A percentile compares a stretch with the other conserved stretches of the same genome.
phyloP scores from a whole-genome alignment of 2,329 filamentous ascomycete genomes.

The Rachicladosporium sp. region DNA sequence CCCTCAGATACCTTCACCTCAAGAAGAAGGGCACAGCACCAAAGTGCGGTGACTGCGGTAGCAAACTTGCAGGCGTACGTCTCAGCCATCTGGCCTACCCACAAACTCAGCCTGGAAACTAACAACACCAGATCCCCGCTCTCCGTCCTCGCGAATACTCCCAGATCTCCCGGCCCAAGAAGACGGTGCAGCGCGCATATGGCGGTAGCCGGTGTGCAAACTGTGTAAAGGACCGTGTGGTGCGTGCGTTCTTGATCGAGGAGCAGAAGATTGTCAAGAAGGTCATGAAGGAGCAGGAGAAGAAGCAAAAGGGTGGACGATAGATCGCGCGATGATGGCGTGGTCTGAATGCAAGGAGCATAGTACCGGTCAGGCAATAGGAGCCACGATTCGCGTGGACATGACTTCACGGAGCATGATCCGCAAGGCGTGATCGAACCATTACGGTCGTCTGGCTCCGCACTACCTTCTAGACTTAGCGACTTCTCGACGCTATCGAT shows the following conservation, averaged over 20 bases:
- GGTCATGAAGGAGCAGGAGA: slow-evolving; percentile 96
- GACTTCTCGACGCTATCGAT: too few species aligned
- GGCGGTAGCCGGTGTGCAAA: slow-evolving; percentile 96
- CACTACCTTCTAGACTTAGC: too few species aligned
- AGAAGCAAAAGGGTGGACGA: slow-evolving; percentile 39
- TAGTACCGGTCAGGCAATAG: too few species aligned
- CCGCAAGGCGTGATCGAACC: too few species aligned
- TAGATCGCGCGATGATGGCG: slow-evolving; percentile 7
- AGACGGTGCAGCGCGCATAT: slow-evolving; percentile 98
- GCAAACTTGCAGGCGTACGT: slow-evolving; percentile 97
- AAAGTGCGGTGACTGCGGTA: slow-evolving; percentile 98
- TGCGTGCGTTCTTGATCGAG: slow-evolving; percentile 98
- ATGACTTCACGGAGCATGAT: too few species aligned
- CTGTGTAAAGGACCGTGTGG: slow-evolving; percentile 96
- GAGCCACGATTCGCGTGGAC: too few species aligned
- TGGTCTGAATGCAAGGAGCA: too few species aligned
- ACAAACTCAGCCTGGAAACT: not conserved
- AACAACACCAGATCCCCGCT: slow-evolving; percentile 60
- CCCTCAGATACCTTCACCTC: slow-evolving; percentile 94
- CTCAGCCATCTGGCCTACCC: not conserved
- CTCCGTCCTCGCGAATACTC: slow-evolving; percentile 97
- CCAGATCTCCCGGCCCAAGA: slow-evolving; percentile 94
- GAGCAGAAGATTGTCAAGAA: slow-evolving; percentile 99
- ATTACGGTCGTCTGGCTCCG: too few species aligned
- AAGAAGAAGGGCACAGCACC: slow-evolving; percentile 98